Conservation (phyloP, 768 basidiomycete genomes). For the Dendrothele bispora region DNA sequence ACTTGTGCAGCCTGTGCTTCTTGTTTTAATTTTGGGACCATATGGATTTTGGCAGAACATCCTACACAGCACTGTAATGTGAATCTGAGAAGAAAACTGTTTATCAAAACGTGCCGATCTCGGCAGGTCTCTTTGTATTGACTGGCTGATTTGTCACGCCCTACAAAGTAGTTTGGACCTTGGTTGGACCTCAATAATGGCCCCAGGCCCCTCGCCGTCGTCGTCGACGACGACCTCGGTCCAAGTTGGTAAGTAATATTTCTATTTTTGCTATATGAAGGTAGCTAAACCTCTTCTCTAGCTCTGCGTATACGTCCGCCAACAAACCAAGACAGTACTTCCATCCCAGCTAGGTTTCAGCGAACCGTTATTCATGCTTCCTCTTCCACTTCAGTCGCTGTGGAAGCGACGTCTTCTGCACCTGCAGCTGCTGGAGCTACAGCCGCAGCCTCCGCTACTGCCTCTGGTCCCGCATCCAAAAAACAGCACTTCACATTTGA, state of each 20-base stretch:
- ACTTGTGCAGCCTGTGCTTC: no score
- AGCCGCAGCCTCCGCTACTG: conserved; percentile 37
- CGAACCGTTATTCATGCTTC: conserved; percentile 81
- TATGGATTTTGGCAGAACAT: no score
- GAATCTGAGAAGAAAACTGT: no score
- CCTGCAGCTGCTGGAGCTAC: conserved; percentile 52
- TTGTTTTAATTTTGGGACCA: no score
- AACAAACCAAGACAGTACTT: conserved; percentile 77
- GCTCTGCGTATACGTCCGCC: conserved; percentile 91
- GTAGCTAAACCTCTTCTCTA: conserved; percentile 21
- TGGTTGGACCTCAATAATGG: conserved; percentile 28
- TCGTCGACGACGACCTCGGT: conserved; percentile 82
- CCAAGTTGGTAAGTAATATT: conserved; percentile 80
- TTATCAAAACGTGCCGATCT: no score
- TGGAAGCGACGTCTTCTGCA: conserved; percentile 67
- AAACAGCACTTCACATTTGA: conserved; percentile 91
- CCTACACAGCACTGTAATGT: no score
- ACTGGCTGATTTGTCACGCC: no score
- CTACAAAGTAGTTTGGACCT: no score
- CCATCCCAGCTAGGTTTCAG: conserved; percentile 94
- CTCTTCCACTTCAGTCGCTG: conserved; percentile 73
- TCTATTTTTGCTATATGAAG: not conserved
- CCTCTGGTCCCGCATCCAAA: conserved; percentile 54
- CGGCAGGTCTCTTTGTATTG: no score
- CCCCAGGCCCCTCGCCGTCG: conserved; percentile 77